Conservation (phyloP, 495 filamentous ascomycete genomes). For the Lophiostoma macrostomum region DNA sequence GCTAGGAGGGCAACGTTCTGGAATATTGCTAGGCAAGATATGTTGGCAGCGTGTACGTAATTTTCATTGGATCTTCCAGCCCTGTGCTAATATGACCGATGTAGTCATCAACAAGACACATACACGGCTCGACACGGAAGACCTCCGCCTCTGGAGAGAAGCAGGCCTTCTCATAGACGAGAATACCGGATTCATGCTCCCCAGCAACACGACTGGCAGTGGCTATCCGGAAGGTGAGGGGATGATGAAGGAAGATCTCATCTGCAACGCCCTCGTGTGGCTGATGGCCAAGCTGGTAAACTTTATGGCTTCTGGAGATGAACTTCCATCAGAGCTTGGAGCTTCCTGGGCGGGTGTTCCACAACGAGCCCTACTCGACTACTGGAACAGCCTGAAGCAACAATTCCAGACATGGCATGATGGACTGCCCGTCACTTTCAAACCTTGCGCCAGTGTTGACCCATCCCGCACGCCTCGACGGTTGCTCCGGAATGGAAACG, state of each 20-base stretch:
- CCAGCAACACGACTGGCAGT: conserved; percentile 49
- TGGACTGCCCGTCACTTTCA: conserved; percentile 57
- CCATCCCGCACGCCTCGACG: conserved; percentile 7
- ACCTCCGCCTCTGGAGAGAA: conserved; percentile 58
- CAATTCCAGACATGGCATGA: conserved; percentile 60
- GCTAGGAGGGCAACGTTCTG: conserved; percentile 60
- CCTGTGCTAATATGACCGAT: conserved; percentile 2
- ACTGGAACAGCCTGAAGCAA: conserved; percentile 46
- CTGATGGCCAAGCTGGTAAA: conserved; percentile 62
- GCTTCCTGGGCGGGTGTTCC: conserved; percentile 47
- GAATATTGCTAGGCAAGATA: conserved; percentile 65
- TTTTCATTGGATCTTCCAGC: not conserved
- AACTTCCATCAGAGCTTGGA: conserved; percentile 41
- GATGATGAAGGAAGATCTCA: conserved; percentile 54
- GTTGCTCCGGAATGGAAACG: conserved; percentile 36
- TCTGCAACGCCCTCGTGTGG: conserved; percentile 63
- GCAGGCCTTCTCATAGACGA: conserved; percentile 58
- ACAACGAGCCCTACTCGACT: conserved; percentile 54
- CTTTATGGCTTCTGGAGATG: conserved; percentile 55
- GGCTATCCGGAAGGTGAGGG: conserved; percentile 49
- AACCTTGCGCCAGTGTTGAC: conserved; percentile 47
- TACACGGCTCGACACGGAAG: conserved; percentile 60
- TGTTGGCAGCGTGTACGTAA: conserved; percentile 59
- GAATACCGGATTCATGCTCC: conserved; percentile 51
- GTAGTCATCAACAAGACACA: conserved; percentile 61